Evolutionary conservation across 148 eudicot species (phyloP).

Genomic region (Rhododendron ferrugineum): DNA sequence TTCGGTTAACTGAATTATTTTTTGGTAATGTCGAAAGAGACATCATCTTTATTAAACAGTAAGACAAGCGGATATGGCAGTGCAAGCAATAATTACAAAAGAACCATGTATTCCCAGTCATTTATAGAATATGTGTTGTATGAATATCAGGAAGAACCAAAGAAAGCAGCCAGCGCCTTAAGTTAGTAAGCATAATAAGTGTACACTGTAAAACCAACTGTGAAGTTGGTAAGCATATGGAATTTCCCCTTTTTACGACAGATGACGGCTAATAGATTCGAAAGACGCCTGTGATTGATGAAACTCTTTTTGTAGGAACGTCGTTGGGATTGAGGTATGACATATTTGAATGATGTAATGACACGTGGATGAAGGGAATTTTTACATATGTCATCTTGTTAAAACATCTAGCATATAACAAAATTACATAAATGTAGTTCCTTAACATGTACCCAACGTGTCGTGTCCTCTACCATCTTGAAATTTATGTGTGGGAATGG

Average conservation of each 20-base stretch:
- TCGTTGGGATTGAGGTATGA: neutral
- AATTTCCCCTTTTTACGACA: neutral
- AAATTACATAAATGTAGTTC: neutral
- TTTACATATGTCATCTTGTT: neutral
- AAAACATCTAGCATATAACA: neutral
- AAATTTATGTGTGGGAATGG: neutral
- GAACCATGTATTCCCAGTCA: neutral
- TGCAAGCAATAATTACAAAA: neutral
- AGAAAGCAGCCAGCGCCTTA: neutral
- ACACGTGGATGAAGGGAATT: neutral
- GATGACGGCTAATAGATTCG: neutral
- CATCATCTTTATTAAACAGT: neutral
- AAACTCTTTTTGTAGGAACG: neutral
- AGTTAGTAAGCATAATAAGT: neutral
- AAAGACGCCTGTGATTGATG: neutral
- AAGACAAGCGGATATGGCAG: neutral
- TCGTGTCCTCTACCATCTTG: neutral
- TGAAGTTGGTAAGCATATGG: neutral
- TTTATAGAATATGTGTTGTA: neutral
- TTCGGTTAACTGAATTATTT: neutral
- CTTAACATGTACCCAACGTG: neutral
- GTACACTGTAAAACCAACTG: neutral
- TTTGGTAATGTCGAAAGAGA: neutral
- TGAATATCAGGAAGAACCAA: neutral
- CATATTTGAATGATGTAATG: neutral